phyloP scores from a whole-genome alignment of 805 yeast species.

The Wickerhamiella galacta region DNA sequence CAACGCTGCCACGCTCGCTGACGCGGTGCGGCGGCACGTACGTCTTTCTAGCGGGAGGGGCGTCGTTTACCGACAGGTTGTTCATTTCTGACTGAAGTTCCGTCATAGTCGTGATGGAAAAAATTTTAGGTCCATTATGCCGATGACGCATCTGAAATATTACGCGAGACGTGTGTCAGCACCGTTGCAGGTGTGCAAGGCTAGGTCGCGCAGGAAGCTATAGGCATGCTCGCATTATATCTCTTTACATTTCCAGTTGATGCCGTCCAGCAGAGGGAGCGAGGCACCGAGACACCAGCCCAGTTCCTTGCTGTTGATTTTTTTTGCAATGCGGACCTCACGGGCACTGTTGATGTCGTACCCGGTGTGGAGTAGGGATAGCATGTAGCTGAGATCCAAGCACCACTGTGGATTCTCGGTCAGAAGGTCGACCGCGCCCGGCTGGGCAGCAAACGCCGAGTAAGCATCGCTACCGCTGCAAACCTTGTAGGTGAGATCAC shows the following conservation, averaged over 20 bases:
- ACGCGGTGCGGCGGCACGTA: conserved; percentile 42
- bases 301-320: conserved; percentile 71
- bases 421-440: conserved; percentile 49
- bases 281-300: conserved; percentile 99
- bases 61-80: conserved; percentile 31
- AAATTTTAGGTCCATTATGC: no score
- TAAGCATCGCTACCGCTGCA: conserved; percentile 72
- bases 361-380: conserved; percentile 84
- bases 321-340: conserved; percentile 85
- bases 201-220: no score
- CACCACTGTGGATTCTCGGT: conserved; percentile 86
- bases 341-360: conserved; percentile 84
- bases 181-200: no score
- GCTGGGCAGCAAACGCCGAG: conserved; percentile 51
- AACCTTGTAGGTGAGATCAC: conserved; percentile 64
- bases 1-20: conserved; percentile 6
- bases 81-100: conserved; percentile 42
- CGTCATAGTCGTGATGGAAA: conserved; percentile 29
- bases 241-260: conserved; percentile 54
- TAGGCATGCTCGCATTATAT: no score
- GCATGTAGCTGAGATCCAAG: conserved; percentile 77
- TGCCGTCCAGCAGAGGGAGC: conserved; percentile 62
- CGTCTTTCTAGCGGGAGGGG: conserved; percentile 16
- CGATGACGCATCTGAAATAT: no score
- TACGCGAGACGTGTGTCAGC: no score